phyloP scores from a whole-genome alignment of 345 rosid species.

The Hibiscus trionum region DNA sequence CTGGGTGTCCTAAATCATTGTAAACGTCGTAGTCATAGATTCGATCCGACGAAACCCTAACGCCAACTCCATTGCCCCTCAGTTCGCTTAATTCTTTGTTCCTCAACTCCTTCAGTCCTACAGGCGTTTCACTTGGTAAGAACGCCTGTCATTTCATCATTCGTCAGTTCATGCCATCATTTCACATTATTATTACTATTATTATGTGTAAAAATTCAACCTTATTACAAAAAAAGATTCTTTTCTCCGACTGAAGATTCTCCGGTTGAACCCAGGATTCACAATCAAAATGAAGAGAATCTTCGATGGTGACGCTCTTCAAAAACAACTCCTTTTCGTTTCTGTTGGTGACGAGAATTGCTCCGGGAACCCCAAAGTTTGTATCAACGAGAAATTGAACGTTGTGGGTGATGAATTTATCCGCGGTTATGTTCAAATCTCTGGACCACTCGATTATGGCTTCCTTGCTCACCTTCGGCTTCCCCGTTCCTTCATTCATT shows the following conservation, averaged over 20 bases:
- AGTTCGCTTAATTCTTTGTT: background rate
- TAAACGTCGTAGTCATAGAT: slow-evolving; percentile 14
- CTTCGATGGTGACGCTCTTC: slow-evolving; percentile 74
- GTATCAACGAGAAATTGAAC: slow-evolving; percentile 73
- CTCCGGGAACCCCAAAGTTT: slow-evolving; percentile 79
- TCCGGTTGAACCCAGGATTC: slow-evolving; percentile 89
- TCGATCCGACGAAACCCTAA: background rate
- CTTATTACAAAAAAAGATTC: slow-evolving; percentile 78
- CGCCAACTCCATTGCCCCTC: slow-evolving; percentile 7
- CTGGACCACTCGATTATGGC: slow-evolving; percentile 81
- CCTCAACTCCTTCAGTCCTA: slow-evolving; percentile 4
- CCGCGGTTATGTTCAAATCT: slow-evolving; percentile 41
- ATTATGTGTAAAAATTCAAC: slow-evolving; percentile 20
- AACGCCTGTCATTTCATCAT: slow-evolving; percentile 1
- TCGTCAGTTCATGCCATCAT: background rate
- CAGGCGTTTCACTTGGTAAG: slow-evolving; percentile 11
- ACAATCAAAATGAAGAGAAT: slow-evolving; percentile 77
- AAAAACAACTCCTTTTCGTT: slow-evolving; percentile 79
- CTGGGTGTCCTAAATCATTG: slow-evolving; percentile 13
- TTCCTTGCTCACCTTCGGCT: slow-evolving; percentile 64
- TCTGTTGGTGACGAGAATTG: slow-evolving; percentile 67
- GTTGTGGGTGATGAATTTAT: slow-evolving; percentile 48
- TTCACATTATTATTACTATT: background rate
- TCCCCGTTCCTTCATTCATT: slow-evolving; percentile 44
- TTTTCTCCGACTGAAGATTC: slow-evolving; percentile 50